phyloP scores from a whole-genome alignment of 2,329 filamentous ascomycete genomes.

The Pyrenochaeta sp. region DNA sequence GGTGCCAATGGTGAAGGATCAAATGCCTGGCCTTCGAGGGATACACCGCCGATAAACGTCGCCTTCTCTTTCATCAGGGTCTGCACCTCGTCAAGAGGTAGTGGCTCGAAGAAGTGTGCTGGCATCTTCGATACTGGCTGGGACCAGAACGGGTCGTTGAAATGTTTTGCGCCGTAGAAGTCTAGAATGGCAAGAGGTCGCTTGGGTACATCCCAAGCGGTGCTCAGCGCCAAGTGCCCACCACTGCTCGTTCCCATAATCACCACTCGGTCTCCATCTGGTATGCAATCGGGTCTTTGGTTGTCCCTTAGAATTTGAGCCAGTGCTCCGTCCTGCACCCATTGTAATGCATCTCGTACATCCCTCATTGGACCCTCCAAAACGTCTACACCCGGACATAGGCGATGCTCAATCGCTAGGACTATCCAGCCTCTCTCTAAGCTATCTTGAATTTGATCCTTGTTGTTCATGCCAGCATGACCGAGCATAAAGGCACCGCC shows the following conservation, averaged over 20 bases:
- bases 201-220: slow-evolving; percentile 8
- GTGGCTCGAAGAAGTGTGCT: slow-evolving; percentile 1
- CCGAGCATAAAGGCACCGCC: slow-evolving; percentile 28
- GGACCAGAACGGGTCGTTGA: slow-evolving; percentile 19
- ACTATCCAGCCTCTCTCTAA: slow-evolving; percentile 16
- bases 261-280: slow-evolving; percentile 11
- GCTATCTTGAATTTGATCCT: slow-evolving; percentile 23
- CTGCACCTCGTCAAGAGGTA: neutral
- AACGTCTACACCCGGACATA: slow-evolving; percentile 22
- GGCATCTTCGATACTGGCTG: slow-evolving; percentile 10
- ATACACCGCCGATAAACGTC: slow-evolving; percentile 20
- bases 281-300: neutral
- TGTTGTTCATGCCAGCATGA: slow-evolving; percentile 14
- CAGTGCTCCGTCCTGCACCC: slow-evolving; percentile 15
- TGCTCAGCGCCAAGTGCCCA: slow-evolving; percentile 16
- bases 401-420: slow-evolving; percentile 16
- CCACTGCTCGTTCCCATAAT: slow-evolving; percentile 21
- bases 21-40: slow-evolving; percentile 23
- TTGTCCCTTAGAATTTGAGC: neutral
- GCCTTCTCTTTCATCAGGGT: slow-evolving; percentile 4
- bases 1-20: neutral
- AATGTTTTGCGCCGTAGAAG: slow-evolving; percentile 25
- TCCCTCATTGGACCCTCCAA: slow-evolving; percentile 23
- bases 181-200: slow-evolving; percentile 17
- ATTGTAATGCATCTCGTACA: slow-evolving; percentile 14